Conservation (phyloP, 495 filamentous ascomycete genomes). For the Xylaria venustula region DNA sequence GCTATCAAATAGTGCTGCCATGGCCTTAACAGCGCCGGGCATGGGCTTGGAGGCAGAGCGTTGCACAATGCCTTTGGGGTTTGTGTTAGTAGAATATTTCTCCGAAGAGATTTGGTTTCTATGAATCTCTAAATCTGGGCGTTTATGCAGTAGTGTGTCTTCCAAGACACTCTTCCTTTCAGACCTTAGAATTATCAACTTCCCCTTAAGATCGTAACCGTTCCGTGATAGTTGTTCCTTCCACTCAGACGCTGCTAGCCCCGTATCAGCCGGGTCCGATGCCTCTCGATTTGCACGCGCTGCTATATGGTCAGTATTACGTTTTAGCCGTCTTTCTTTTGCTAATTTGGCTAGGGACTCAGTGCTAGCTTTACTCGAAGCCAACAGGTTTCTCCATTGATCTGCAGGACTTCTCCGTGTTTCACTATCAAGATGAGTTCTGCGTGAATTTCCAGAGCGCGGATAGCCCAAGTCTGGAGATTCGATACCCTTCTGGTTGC, state of each 20-base stretch:
- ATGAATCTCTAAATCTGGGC: background rate
- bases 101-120: background rate
- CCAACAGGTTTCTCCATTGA: conserved; percentile 20
- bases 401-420: conserved; percentile 7
- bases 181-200: background rate
- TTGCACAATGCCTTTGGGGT: background rate
- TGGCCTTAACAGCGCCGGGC: conserved; percentile 40
- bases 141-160: background rate
- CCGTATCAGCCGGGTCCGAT: background rate
- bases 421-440: background rate
- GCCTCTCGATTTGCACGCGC: conserved; percentile 16
- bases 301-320: conserved; percentile 10
- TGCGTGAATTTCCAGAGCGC: background rate
- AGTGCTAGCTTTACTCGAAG: conserved; percentile 21
- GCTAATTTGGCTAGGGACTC: conserved; percentile 22
- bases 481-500: background rate
- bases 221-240: conserved; percentile 4
- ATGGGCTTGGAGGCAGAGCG: conserved; percentile 22
- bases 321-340: conserved; percentile 27
- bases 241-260: conserved; percentile 8
- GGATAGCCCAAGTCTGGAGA: background rate
- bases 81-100: background rate
- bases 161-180: conserved; percentile 12
- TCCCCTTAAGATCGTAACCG: background rate
- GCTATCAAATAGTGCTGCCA: conserved; percentile 44